Percentiles rank a stretch among this genome's conserved stretches.
Conservation (phyloP, 1,284 basidiomycete genomes). For the Vanrija pseudolonga region DNA sequence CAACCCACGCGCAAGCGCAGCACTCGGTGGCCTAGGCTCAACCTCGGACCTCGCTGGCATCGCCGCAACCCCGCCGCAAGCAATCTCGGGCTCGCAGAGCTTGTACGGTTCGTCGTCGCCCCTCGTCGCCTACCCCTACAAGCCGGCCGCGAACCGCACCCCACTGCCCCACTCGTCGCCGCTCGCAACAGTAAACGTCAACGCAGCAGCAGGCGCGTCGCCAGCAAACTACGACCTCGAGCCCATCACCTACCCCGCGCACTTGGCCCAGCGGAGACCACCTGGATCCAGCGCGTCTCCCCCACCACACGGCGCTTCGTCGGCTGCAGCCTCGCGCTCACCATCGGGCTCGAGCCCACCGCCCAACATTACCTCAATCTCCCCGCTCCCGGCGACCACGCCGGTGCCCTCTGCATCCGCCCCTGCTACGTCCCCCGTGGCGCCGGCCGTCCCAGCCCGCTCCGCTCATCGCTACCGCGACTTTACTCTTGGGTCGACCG, state of each 20-base stretch:
- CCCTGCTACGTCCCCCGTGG: background rate
- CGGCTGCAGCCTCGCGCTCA: background rate
- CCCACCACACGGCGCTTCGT: conserved; percentile 8
- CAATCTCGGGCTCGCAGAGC: no score
- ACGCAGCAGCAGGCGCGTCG: background rate
- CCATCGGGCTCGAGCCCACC: conserved; percentile 1
- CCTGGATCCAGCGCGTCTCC: background rate
- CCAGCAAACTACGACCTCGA: conserved; percentile 21
- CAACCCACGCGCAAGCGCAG: background rate
- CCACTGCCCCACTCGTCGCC: background rate
- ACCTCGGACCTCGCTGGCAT: background rate
- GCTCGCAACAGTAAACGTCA: background rate
- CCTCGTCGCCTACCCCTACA: no score
- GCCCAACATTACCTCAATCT: background rate
- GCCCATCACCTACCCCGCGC: conserved; percentile 27
- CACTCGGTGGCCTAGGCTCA: background rate
- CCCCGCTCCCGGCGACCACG: background rate
- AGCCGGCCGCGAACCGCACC: background rate
- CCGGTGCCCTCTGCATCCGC: no score
- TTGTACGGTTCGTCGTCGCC: no score
- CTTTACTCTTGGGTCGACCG: conserved; percentile 11
- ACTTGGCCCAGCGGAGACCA: conserved; percentile 23
- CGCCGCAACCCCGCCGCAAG: no score
- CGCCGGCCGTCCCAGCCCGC: conserved; percentile 15
- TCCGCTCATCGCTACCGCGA: conserved; percentile 18